These are phyloP conservation scores for Fusarium mexicanum DNA, from an alignment of 2,329 filamentous ascomycete species.

Conservation along the genomic window DNA sequence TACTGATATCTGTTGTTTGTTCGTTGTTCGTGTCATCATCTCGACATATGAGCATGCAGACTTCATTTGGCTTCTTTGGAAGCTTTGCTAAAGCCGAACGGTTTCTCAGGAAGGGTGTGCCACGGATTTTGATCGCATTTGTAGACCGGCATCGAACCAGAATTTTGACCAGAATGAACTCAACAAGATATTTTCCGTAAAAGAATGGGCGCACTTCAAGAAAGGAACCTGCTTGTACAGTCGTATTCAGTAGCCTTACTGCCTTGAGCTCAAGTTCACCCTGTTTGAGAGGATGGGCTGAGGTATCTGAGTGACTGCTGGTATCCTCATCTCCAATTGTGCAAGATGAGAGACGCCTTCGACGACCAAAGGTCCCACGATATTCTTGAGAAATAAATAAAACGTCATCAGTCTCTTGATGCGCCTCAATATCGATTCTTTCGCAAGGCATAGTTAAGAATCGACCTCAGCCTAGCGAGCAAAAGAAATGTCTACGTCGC, in stretches of 20 bases:
- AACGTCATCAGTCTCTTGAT: slow-evolving; percentile 16
- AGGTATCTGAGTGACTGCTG: slow-evolving; percentile 25
- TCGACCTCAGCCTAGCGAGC: neutral
- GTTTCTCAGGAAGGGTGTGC: slow-evolving; percentile 51
- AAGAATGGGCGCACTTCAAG: slow-evolving; percentile 42
- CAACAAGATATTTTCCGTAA: slow-evolving; percentile 40
- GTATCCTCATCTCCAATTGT: slow-evolving; percentile 35
- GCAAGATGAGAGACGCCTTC: slow-evolving; percentile 30
- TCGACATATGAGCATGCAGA: slow-evolving; percentile 51
- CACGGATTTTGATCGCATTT: slow-evolving; percentile 48
- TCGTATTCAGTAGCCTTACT: slow-evolving; percentile 5
- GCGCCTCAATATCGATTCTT: slow-evolving; percentile 4
- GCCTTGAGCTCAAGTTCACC: slow-evolving; percentile 39
- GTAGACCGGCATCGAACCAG: slow-evolving; percentile 48
- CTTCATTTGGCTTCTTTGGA: slow-evolving; percentile 53
- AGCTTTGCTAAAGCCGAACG: slow-evolving; percentile 50
- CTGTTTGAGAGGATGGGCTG: slow-evolving; percentile 17
- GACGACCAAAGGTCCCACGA: neutral
- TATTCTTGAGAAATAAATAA: slow-evolving; percentile 29
- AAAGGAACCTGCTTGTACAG: slow-evolving; percentile 40
- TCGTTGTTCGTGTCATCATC: slow-evolving; percentile 42
- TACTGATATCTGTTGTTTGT: slow-evolving; percentile 53
- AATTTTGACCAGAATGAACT: slow-evolving; percentile 54
- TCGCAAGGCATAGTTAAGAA: slow-evolving; percentile 8
- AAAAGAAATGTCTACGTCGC: neutral